Evolutionary conservation across 495 filamentous ascomycete genomes (phyloP), one percentile per base, ranked within the genome.

Genomic region (Hypoxylon trugodes): DNA sequence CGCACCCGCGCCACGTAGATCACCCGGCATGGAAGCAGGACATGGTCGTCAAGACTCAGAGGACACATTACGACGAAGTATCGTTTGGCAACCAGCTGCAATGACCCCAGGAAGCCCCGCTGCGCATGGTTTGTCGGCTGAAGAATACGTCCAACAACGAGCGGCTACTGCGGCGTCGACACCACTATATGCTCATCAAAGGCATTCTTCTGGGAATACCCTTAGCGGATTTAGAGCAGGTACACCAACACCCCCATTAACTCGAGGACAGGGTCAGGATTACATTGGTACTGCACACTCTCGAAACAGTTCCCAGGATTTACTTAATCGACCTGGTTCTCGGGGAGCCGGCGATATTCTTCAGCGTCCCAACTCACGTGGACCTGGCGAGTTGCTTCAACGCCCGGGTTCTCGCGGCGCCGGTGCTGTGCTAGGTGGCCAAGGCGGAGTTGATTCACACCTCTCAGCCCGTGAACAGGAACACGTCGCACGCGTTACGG

Each of bases 391-490:
- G 18, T 25, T 71, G 13, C 54, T 72, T 1, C 63, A 70, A 25
- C 59, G 70, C 10, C 70, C 70, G 9, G 66, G 69, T 4, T 70
- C 69, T 15, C 61, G 64, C 6, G 61, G 72, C 37, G 61, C 73
- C n/a, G 68, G 70, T 59, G 71, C 65, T 0, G 68, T 73, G 22
- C 54, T 73, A 12, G 70, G 70, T 68, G 15, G 63, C 38, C 54
- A 77, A 73, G 66, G 76, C 55, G n/a, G 67, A 69, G 30, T 58
- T 56, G 49, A 79, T n/a, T 81, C 80, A 2, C 85, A 88, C 52
- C 84, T 97, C 15, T 94, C 93, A 12, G 94, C 94, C n/a, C 89
- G 90, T 6, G 94, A 98, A 73, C 94, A 96, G 69, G 92, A 96
- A 72, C 89, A 96, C 69, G 87, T 98, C 24, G 90, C 94, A n/a